Conservation (phyloP, 208 protist species). For the Phytomonas francai region DNA sequence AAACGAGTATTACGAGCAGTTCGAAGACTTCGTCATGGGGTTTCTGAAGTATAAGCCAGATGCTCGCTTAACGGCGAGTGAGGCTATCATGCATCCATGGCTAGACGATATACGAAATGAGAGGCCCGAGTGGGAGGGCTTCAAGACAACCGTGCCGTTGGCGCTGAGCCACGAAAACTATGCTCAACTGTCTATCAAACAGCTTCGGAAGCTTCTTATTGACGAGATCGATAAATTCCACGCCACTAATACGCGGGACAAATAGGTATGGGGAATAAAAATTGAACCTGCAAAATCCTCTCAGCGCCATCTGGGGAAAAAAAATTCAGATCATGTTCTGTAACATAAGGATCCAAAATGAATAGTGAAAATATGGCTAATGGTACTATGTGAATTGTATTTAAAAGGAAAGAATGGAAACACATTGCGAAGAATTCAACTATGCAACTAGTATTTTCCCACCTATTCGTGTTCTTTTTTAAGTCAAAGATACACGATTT, state of each 20-base stretch:
- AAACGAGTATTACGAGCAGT: slow-evolving; percentile 45
- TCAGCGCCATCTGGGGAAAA: not conserved
- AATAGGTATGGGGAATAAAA: slow-evolving; percentile 3
- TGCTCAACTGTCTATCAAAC: slow-evolving; percentile 22
- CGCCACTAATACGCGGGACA: not conserved
- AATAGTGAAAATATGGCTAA: not conserved
- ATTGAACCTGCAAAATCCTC: not conserved
- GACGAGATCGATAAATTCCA: slow-evolving; percentile 53
- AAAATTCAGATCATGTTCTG: not conserved
- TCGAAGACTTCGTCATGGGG: slow-evolving; percentile 81
- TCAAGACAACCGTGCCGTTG: slow-evolving; percentile 31
- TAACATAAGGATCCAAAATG: not conserved
- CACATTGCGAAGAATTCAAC: not conserved
- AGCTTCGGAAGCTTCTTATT: slow-evolving; percentile 51
- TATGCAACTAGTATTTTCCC: not conserved
- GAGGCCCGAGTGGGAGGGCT: slow-evolving; percentile 30
- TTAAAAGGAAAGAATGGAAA: not conserved
- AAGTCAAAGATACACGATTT: not conserved
- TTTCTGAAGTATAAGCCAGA: slow-evolving; percentile 91
- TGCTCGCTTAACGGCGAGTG: slow-evolving; percentile 89
- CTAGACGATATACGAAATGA: slow-evolving; percentile 39
- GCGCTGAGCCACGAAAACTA: slow-evolving; percentile 37
- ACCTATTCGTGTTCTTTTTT: not conserved
- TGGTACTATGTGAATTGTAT: not conserved
- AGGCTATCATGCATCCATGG: slow-evolving; percentile 86